These are phyloP conservation scores for Cynara cardunculus DNA, from an alignment of 129 eudicot species.

Conservation along the genomic window DNA sequence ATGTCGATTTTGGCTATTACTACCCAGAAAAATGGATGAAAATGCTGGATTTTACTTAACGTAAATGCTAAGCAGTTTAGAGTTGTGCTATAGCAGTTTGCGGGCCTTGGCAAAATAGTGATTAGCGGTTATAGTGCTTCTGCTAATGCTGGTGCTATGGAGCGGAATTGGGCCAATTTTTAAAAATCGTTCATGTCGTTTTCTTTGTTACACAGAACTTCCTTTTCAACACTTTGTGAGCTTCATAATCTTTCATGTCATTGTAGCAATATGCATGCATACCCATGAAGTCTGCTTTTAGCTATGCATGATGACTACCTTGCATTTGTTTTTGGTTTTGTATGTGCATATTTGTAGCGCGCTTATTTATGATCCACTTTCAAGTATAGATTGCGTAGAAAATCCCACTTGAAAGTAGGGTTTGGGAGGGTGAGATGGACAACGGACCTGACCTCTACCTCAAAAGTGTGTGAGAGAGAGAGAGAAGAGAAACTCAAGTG, in stretches of 20 bases:
- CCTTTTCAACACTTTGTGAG: too few relatives aligned
- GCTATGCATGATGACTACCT: background rate
- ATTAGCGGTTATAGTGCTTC: background rate
- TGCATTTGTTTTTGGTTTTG: background rate
- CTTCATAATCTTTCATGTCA: too few relatives aligned
- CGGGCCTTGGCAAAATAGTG: background rate
- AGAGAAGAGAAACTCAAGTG: too few relatives aligned
- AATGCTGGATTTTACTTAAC: background rate
- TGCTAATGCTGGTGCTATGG: background rate
- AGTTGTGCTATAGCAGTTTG: background rate
- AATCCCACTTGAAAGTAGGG: background rate
- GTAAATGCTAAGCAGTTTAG: background rate
- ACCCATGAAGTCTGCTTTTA: background rate
- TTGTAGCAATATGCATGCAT: too few relatives aligned
- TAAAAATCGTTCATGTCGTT: too few relatives aligned
- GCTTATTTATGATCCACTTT: background rate
- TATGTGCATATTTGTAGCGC: background rate
- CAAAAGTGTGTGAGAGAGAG: too few relatives aligned
- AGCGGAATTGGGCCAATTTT: too few relatives aligned
- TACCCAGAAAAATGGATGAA: background rate
- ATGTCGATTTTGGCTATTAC: background rate
- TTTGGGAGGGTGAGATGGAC: background rate
- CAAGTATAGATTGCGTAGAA: background rate
- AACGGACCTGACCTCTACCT: background rate
- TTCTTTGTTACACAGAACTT: too few relatives aligned